A percentile compares a stretch with the other conserved stretches of the same genome.
phyloP scores from a whole-genome alignment of 2,329 filamentous ascomycete genomes.

The Ilyonectria destructans region DNA sequence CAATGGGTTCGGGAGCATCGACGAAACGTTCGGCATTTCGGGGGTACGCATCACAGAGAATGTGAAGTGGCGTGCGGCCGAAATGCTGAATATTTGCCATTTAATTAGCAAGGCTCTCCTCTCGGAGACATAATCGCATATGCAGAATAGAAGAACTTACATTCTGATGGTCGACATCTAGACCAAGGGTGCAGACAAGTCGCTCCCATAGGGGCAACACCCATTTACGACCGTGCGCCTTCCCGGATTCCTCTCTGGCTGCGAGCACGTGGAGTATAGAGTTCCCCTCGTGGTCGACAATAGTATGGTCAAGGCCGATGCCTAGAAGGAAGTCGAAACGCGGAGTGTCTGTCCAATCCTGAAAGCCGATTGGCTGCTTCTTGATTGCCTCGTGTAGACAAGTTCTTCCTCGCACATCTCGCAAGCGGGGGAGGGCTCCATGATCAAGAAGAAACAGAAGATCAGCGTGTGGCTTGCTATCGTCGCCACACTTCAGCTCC shows the following conservation, averaged over 20 bases:
- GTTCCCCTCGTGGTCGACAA: constrained; percentile 5
- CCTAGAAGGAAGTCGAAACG: background rate
- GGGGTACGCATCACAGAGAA: constrained; percentile 3
- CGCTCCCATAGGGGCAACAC: constrained; percentile 8
- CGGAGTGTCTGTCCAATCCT: background rate
- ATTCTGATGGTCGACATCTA: constrained; percentile 8
- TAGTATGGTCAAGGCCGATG: constrained; percentile 7
- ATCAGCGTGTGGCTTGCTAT: background rate
- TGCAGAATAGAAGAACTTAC: constrained; percentile 5
- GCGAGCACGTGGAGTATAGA: constrained; percentile 6
- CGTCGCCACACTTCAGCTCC: background rate
- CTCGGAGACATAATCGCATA: background rate
- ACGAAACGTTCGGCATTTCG: too few relatives aligned
- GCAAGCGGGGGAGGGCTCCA: background rate
- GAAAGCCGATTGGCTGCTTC: background rate
- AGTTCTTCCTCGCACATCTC: constrained; percentile 2
- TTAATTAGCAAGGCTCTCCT: background rate
- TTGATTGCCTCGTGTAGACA: constrained; percentile 16
- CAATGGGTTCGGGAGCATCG: constrained; percentile 9
- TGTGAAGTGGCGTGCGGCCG: constrained; percentile 1
- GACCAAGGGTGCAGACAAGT: constrained; percentile 4
- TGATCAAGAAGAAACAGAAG: background rate
- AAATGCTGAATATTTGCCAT: background rate
- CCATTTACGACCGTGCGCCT: background rate
- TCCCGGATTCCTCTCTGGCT: background rate